A percentile compares a stretch with the other conserved stretches of the same genome.
phyloP scores from a whole-genome alignment of 108 stramenopile genomes.

The Fragilaria crotonensis region DNA sequence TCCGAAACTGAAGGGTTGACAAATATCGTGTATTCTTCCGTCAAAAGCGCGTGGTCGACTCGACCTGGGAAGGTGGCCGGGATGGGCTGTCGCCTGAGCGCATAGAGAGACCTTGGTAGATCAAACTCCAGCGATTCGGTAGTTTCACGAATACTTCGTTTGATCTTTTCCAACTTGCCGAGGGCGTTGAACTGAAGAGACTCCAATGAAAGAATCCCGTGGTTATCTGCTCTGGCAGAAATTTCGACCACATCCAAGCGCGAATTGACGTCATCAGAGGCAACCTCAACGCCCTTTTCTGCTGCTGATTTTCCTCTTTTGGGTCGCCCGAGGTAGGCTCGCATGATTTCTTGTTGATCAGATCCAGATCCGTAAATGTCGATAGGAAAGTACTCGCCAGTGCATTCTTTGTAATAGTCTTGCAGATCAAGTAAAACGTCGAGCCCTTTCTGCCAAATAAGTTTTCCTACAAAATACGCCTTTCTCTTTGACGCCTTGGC shows the following conservation, averaged over 20 bases:
- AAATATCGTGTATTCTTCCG: slow-evolving; percentile 75
- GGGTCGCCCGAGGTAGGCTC: slow-evolving; percentile 57
- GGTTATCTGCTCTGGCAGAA: slow-evolving; percentile 28
- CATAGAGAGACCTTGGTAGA: slow-evolving; percentile 49
- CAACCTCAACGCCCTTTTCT: not conserved
- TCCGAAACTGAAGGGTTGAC: slow-evolving; percentile 86
- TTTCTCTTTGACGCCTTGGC: slow-evolving; percentile 36
- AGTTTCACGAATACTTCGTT: slow-evolving; percentile 19
- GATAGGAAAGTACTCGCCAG: slow-evolving; percentile 56
- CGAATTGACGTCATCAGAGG: not conserved
- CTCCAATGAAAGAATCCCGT: not conserved
- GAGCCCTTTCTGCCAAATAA: slow-evolving; percentile 93
- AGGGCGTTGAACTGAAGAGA: slow-evolving; percentile 1
- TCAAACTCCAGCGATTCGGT: slow-evolving; percentile 45
- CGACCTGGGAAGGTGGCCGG: slow-evolving; percentile 61
- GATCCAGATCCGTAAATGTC: slow-evolving; percentile 51
- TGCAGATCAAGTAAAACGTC: slow-evolving; percentile 77
- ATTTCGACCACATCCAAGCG: slow-evolving; percentile 39
- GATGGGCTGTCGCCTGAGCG: slow-evolving; percentile 40
- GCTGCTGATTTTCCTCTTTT: slow-evolving; percentile 4
- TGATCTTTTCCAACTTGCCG: slow-evolving; percentile 13
- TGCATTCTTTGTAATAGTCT: slow-evolving; percentile 38
- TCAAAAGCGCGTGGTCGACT: slow-evolving; percentile 71
- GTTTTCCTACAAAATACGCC: slow-evolving; percentile 94
- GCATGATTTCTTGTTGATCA: slow-evolving; percentile 33